Base-by-base conservation (phyloP, 495 filamentous ascomycete genomes). In the Podospora pseudocomata region DNA sequence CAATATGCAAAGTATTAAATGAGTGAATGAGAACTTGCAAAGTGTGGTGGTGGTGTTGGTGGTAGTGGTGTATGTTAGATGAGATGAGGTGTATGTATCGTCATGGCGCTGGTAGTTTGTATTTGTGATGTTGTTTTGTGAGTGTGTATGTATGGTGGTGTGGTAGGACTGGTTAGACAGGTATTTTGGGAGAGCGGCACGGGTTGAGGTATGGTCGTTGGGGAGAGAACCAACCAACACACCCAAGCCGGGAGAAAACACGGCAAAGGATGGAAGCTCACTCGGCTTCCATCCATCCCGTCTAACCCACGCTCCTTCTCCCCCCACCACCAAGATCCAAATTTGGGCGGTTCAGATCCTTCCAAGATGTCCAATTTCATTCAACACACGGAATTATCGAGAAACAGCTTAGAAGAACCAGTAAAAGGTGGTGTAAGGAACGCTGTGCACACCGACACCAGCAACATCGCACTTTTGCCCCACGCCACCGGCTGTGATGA, bases 401-500 rank as follows among this genome's bases (percentile, higher is more conserved):
- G 23, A 49, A 49, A 49, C 2, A 49, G 2, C 65, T 71, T 66
- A 75, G 72, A 87, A 92, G 66, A 92, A 87, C 88, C 87, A 92
- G 76, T 93, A 93, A 74, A 86, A 85, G 0, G 90, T 86, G 0
- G 89, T 79, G 76, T 92, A 93, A 13, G 86, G 82, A 4, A 91
- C 83, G 67, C 77, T 83, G 71, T 82, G 74, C 32, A 83, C 73
- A 1, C 77, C 73, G 11, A 68, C 71, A 0, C 79, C 80, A 0
- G 70, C 74, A 1, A 76, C 69, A 66, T 81, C 84, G 15, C 83
- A 88, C n/a, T 78, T 63, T 58, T 83, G 82, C 7, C 86, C 63
- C 32, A 71, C 73, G 20, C 90, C 91, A n/a, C 87, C 87, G 15
- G 86, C 86, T 1, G 90, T 92, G 65, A 86, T 74, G 20, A 93